Evolutionary conservation across 164 flowering plant species (phyloP), one percentile per base, ranked within the genome.

Genomic region (Umbellularia californica): DNA sequence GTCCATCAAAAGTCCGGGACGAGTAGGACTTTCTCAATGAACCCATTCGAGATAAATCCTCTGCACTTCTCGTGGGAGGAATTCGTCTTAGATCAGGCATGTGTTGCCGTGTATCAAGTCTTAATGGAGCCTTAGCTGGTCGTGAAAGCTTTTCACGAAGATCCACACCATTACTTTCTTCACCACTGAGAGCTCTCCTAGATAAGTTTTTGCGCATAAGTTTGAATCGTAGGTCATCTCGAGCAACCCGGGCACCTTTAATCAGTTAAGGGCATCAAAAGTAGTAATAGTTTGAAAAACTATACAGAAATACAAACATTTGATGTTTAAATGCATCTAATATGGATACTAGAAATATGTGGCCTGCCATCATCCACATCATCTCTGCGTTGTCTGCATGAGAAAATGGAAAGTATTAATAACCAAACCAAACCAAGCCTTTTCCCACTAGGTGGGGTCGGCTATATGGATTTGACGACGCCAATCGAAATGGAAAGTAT

Each of bases 111-210:
- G 84, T 19, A 75, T 78, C 72, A 60, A 63, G 15, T 70, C 72
- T 71, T 24, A 52, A 58, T 28, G 87, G 74, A 70, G 87, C 77
- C 75, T 72, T 83, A 74, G 77, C 81, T 20, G 83, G 77, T 81
- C 88, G 87, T 55, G 87, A 85, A 67, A 90, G 79, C 79, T 87
- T 88, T 70, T 86, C 87, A 35, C 97, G 92, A 14, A 90, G 94
- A 77, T 90, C 94, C 67, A 75, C 70, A 64, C 33, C 73, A 47
- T 69, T 74, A 25, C 55, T 27, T 14, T 72, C 73, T 58, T 78
- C 76, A 11, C 28, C 76, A 72, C 76, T 82, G 60, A 70, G 70
- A 62, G 82, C 68, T 70, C 76, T 63, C 47, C 81, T 74, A 74
- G 51, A 74, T 47, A 70, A 74, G 72, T 70, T 85, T 77, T 92